phyloP scores from a whole-genome alignment of 192 early-diverging fungal genomes.

The Diversispora eburnea region DNA sequence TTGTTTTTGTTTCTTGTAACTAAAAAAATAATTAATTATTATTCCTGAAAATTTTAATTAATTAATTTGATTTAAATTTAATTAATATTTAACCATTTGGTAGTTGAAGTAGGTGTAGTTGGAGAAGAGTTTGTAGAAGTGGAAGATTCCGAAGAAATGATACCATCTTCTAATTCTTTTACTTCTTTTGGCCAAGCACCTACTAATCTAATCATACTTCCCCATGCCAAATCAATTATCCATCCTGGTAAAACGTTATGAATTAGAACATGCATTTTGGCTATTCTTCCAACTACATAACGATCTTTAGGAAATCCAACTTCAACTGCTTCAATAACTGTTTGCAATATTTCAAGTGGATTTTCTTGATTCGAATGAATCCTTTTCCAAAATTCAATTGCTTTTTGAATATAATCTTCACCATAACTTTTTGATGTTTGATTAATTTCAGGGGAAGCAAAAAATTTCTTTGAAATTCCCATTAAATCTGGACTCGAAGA shows the following conservation, averaged over 20 bases:
- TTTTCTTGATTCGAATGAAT: conserved; percentile 16
- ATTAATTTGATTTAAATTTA: too few species aligned
- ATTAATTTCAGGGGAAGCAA: conserved; percentile 22
- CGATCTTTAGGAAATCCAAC: conserved; percentile 31
- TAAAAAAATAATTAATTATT: too few species aligned
- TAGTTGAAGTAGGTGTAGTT: background rate
- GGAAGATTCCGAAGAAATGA: background rate
- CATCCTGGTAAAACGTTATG: conserved; percentile 28
- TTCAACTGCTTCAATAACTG: conserved; percentile 24
- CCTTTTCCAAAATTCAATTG: conserved; percentile 27
- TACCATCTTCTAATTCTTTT: conserved; percentile 28
- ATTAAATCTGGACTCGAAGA: background rate
- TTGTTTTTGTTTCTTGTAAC: too few species aligned
- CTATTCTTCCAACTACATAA: conserved; percentile 26
- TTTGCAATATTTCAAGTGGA: conserved; percentile 13
- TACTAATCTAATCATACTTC: conserved; percentile 30
- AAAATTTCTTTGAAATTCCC: conserved; percentile 21
- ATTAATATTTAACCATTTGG: background rate
- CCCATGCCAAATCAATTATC: conserved; percentile 30
- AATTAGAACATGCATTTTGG: conserved; percentile 23
- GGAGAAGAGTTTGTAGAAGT: background rate
- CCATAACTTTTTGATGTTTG: conserved; percentile 24
- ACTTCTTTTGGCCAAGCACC: conserved; percentile 30
- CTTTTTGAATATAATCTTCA: conserved; percentile 27
- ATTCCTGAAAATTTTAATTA: too few species aligned